phyloP scores from a whole-genome alignment of 164 flowering plant species.

The Stephania japonica region DNA sequence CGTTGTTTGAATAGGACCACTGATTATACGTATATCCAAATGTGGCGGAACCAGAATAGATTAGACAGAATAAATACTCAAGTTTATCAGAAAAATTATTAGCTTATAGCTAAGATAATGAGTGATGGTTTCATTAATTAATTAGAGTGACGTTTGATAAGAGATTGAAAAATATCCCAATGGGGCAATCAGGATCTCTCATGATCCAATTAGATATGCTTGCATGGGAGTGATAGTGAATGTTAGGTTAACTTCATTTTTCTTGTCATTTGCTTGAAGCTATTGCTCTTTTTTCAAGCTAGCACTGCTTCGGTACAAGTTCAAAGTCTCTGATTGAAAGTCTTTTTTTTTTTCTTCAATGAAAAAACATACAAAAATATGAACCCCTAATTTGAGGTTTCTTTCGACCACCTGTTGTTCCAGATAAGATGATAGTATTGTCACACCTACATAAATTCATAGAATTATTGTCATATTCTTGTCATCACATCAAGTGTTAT shows the following conservation, averaged over 20 bases:
- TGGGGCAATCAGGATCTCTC: neutral
- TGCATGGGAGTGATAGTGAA: neutral
- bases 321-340: neutral
- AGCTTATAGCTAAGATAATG: neutral
- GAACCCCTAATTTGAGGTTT: neutral
- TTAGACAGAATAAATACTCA: too few species aligned
- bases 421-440: slow-evolving; percentile 1
- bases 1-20: too few species aligned
- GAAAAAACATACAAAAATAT: neutral
- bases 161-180: too few species aligned
- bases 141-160: too few species aligned
- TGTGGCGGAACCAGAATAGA: neutral
- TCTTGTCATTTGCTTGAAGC: neutral
- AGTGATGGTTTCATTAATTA: too few species aligned
- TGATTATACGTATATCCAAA: too few species aligned
- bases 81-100: neutral
- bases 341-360: neutral
- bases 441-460: neutral
- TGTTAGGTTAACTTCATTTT: neutral
- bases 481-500: neutral
- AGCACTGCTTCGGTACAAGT: neutral
- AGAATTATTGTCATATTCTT: neutral
- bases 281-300: neutral
- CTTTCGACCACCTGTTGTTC: neutral
- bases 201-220: too few species aligned